Conservation (phyloP, 768 basidiomycete species). For the Mycena indigotica region DNA sequence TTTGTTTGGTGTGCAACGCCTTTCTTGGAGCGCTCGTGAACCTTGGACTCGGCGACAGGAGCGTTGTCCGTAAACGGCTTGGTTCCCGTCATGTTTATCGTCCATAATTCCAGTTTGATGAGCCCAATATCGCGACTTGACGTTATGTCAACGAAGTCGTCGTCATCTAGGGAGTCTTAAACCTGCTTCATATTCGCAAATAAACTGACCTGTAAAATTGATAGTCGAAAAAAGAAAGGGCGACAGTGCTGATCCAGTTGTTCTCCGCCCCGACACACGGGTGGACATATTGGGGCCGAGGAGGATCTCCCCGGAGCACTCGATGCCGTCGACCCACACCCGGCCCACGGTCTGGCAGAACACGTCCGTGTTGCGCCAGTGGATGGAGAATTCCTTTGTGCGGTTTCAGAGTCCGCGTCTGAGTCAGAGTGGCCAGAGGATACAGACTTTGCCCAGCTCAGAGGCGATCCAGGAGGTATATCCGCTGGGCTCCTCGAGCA, state of each 20-base stretch:
- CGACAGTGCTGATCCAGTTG: constrained; percentile 1
- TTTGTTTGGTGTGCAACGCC: constrained; percentile 17
- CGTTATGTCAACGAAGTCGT: constrained; percentile 8
- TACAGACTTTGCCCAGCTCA: constrained; percentile 11
- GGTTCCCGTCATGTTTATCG: constrained; percentile 11
- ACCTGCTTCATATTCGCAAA: background rate
- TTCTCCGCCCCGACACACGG: constrained; percentile 8
- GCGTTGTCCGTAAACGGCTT: background rate
- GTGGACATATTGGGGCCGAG: constrained; percentile 10
- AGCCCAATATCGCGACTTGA: constrained; percentile 11
- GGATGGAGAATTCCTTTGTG: constrained; percentile 15
- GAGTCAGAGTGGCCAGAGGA: too few relatives aligned
- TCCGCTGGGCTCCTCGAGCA: constrained; percentile 3
- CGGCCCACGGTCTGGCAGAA: constrained; percentile 17
- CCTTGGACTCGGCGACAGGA: constrained; percentile 3
- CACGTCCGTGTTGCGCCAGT: constrained; percentile 20
- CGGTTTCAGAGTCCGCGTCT: too few relatives aligned
- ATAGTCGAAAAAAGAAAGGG: constrained; percentile 15
- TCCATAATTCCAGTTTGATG: constrained; percentile 18
- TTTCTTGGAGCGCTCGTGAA: constrained; percentile 21
- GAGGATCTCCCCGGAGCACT: constrained; percentile 18
- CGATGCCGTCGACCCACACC: constrained; percentile 18
- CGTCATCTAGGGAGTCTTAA: constrained; percentile 12
- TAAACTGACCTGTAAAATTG: constrained; percentile 14
- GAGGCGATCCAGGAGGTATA: constrained; percentile 17